A percentile compares a stretch with the other conserved stretches of the same genome.
Conservation (phyloP, 352 stramenopile genomes). For the Pythium grandisporangium region DNA sequence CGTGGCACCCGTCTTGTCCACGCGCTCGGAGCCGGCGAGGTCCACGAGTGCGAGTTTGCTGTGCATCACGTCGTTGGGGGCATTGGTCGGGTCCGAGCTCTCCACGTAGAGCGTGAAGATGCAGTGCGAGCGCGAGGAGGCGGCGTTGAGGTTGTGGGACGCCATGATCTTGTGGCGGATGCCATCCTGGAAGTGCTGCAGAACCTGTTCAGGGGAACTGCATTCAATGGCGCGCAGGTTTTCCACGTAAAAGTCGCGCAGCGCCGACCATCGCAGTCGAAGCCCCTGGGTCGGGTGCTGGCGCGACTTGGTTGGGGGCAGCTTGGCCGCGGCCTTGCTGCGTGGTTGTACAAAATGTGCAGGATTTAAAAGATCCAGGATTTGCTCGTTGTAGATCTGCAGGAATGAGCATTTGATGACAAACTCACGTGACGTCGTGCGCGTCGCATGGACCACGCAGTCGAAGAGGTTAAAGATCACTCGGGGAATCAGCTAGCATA, state of each 20-base stretch:
- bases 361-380: slow-evolving; percentile 40
- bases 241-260: slow-evolving; percentile 53
- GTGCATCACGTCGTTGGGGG: slow-evolving; percentile 23
- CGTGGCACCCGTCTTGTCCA: slow-evolving; percentile 47
- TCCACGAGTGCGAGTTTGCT: slow-evolving; percentile 54
- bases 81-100: slow-evolving; percentile 22
- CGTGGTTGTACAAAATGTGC: slow-evolving; percentile 15
- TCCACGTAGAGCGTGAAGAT: slow-evolving; percentile 50
- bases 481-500: slow-evolving; percentile 29
- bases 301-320: background rate
- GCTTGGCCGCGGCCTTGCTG: slow-evolving; percentile 1
- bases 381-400: slow-evolving; percentile 41
- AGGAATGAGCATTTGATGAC: slow-evolving; percentile 31
- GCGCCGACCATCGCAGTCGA: slow-evolving; percentile 33
- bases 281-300: slow-evolving; percentile 11
- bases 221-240: slow-evolving; percentile 38
- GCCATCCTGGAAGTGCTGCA: slow-evolving; percentile 40
- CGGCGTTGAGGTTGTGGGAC: slow-evolving; percentile 40
- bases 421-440: slow-evolving; percentile 19
- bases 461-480: slow-evolving; percentile 35
- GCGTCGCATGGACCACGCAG: slow-evolving; percentile 8
- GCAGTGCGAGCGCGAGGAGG: slow-evolving; percentile 43
- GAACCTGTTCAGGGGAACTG: slow-evolving; percentile 25
- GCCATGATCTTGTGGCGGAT: slow-evolving; percentile 57
- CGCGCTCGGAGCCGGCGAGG: slow-evolving; percentile 48